Base-by-base conservation (phyloP, 129 eudicot species). In the Scalesia atractyloides region DNA sequence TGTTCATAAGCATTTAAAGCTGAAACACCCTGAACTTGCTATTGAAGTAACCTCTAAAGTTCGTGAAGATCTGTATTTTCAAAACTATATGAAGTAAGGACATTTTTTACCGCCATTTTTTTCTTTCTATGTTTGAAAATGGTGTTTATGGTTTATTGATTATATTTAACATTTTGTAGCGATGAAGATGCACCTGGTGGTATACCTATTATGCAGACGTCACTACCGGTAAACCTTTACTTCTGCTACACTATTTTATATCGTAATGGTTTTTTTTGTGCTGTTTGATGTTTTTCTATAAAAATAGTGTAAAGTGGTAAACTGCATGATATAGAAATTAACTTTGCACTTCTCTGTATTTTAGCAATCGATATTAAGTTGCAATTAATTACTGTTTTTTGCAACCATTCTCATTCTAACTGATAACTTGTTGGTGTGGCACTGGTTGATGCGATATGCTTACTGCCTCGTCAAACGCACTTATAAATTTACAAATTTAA, bases 131-230 rank as follows among this genome's bases (percentile, higher is more conserved):
- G 34, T 57, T 62, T 19, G 30, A 18, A 14, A 44, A 22, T 12
- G 39, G 13, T 59, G 64, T 59, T 59, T 20, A 11, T 4, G 1
- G 7, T 20, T 14, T 60, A 60, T 60, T 81, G 30, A 76, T 50
- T 17, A 18, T 69, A 1, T 10, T 46, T 66, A 30, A 7, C 65
- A 64, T 18, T 18, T 53, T 73, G 44, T 81, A 95, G 97, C 76
- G 97, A 95, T 82, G 88, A 87, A 76, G 88, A 81, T 81, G 97
- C 97, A 58, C 97, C 99, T 16, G 99, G 97, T 48, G 97, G 91
- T 81, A 79, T 69, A 43, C 97, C 97, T 73, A 74, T 95, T 57
- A 90, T 90, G 97, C 99, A 90, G 79, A 89, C 80, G 15, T 80
- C 89, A 48, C 65, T 86, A 33, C 79, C 77, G 88, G 98, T 92